Percentiles rank a stretch among this genome's conserved stretches.
phyloP scores from a whole-genome alignment of 441 rosid genomes.

The Populus hybrid region DNA sequence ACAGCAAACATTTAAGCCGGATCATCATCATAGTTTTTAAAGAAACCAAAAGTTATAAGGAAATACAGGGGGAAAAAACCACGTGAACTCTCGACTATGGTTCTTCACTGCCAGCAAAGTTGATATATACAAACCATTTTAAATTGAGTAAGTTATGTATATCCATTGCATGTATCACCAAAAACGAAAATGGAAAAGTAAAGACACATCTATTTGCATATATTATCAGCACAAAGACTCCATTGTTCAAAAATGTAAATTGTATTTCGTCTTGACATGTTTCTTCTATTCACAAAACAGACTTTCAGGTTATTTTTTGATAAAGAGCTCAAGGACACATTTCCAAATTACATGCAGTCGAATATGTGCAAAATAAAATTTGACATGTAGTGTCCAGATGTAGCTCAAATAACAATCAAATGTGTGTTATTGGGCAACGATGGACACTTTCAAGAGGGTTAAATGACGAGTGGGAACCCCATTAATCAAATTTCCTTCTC shows the following conservation, averaged over 20 bases:
- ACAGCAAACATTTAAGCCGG: not conserved
- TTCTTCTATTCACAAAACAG: not conserved
- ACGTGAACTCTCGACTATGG: not conserved
- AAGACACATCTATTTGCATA: too few relatives aligned
- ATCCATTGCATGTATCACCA: too few relatives aligned
- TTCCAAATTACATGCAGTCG: not conserved
- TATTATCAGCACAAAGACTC: not conserved
- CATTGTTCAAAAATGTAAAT: not conserved
- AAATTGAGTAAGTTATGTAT: too few relatives aligned
- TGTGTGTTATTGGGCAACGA: conserved; percentile 47
- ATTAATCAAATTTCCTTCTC: conserved; percentile 19
- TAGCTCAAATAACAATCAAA: conserved; percentile 50
- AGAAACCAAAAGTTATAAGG: too few relatives aligned
- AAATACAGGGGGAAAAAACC: not conserved
- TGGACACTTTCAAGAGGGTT: conserved; percentile 39
- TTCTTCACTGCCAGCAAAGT: not conserved
- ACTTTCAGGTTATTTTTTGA: too few relatives aligned
- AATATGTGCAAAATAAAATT: not conserved
- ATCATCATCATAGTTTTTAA: not conserved
- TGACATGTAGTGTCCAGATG: conserved; percentile 56
- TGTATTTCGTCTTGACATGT: not conserved
- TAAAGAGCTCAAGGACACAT: too few relatives aligned
- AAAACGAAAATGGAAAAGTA: too few relatives aligned
- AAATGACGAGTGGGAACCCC: conserved; percentile 26
- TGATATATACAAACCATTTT: not conserved